These are phyloP conservation scores for Chrysochromulina tobinii DNA, from an alignment of 78 protist genomes.

Conservation along the genomic window DNA sequence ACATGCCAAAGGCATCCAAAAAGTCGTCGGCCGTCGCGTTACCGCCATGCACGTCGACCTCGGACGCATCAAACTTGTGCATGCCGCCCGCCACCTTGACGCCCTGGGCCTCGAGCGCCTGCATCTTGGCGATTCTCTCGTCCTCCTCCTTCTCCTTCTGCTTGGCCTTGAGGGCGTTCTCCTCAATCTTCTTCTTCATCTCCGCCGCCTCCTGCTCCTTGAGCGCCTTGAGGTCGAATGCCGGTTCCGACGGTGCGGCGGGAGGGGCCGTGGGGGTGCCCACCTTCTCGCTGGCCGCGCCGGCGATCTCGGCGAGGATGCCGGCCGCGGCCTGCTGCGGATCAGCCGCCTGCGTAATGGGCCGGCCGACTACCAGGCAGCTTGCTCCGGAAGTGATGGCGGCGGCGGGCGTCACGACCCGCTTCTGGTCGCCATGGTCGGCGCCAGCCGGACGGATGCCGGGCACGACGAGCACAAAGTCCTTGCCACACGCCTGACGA, in stretches of 20 bases:
- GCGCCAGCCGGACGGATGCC: conserved; percentile 16
- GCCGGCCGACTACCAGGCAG: neutral
- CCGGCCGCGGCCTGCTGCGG: neutral
- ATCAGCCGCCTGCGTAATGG: neutral
- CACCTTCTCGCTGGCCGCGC: no score
- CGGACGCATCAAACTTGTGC: neutral
- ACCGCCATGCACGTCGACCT: neutral
- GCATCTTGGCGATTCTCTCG: no score
- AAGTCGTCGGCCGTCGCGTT: neutral
- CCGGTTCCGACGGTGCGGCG: no score
- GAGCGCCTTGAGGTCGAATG: no score
- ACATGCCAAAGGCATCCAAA: neutral
- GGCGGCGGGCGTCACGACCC: neutral
- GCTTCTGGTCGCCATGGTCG: neutral
- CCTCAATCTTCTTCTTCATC: no score
- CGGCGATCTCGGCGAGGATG: neutral
- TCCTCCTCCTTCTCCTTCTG: no score
- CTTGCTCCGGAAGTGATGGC: neutral
- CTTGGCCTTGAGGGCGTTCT: no score
- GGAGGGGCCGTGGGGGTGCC: no score
- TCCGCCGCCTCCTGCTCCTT: no score
- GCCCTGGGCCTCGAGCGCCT: neutral
- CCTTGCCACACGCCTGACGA: neutral
- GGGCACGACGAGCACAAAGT: neutral
- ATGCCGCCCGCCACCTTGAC: neutral